Conservation (phyloP, 2,329 filamentous ascomycete genomes). For the Akanthomyces dipterigenus region DNA sequence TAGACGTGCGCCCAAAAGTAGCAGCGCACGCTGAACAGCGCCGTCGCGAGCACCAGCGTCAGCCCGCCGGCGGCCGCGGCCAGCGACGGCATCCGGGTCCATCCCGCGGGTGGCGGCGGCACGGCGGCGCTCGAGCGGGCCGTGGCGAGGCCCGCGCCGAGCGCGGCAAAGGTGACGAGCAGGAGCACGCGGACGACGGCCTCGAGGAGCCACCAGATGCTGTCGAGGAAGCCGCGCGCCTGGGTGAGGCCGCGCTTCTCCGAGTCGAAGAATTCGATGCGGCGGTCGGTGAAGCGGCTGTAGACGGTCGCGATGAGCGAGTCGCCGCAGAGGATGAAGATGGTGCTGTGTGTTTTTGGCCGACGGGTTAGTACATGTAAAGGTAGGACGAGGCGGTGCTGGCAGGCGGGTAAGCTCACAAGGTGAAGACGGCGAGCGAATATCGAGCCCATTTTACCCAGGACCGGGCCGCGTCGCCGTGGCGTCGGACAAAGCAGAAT, state of each 20-base stretch:
- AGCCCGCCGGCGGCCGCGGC: not conserved
- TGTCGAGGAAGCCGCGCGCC: constrained; percentile 3
- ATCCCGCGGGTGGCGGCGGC: not conserved
- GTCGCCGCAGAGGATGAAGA: not conserved
- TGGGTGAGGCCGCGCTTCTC: not conserved
- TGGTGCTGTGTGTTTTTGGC: not conserved
- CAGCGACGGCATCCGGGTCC: not conserved
- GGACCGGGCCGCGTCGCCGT: constrained; percentile 2
- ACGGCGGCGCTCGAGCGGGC: not conserved
- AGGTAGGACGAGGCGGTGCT: not conserved
- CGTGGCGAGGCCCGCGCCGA: constrained; percentile 1
- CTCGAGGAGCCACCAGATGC: constrained; percentile 2
- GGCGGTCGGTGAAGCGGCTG: constrained; percentile 6
- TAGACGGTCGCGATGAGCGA: constrained; percentile 1
- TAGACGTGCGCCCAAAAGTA: constrained; percentile 8
- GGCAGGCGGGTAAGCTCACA: constrained; percentile 5
- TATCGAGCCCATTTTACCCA: constrained; percentile 6
- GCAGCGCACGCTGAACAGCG: constrained; percentile 1
- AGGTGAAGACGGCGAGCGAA: constrained; percentile 3
- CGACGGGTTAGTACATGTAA: no score
- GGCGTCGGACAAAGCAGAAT: constrained; percentile 10
- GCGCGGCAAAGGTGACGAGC: not conserved
- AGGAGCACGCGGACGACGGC: constrained; percentile 2
- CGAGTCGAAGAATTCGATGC: constrained; percentile 4
- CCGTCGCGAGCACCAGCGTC: not conserved